Evolutionary conservation across 768 basidiomycete species (phyloP).

Genomic region (Rhodosporidiobolus sp.): DNA sequence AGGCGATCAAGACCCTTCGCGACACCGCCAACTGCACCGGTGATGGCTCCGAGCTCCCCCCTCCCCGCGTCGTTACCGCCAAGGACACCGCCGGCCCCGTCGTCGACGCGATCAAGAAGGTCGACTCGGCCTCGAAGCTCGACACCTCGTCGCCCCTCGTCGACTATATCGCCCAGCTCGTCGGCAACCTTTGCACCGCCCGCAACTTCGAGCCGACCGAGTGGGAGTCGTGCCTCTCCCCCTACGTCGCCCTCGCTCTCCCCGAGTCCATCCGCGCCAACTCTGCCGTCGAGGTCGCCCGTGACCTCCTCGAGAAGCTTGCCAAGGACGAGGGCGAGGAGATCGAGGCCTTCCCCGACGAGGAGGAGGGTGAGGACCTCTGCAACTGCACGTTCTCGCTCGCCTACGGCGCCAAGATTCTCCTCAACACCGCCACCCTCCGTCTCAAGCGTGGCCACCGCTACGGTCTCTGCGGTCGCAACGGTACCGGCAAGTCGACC

Average conservation of each 20-base stretch:
- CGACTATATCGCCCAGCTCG: slow-evolving; percentile 58
- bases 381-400: slow-evolving; percentile 94
- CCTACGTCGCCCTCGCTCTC: slow-evolving; percentile 44
- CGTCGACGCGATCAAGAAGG: slow-evolving; percentile 72
- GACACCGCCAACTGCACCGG: slow-evolving; percentile 84
- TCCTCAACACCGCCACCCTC: slow-evolving; percentile 89
- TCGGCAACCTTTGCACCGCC: slow-evolving; percentile 61
- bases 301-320: slow-evolving; percentile 64
- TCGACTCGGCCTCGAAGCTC: slow-evolving; percentile 37
- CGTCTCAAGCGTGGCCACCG: slow-evolving; percentile 84
- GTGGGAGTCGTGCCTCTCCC: slow-evolving; percentile 44
- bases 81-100: slow-evolving; percentile 65
- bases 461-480: slow-evolving; percentile 92
- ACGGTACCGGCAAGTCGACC: slow-evolving; percentile 93
- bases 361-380: slow-evolving; percentile 69
- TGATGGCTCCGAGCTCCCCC: slow-evolving; percentile 88
- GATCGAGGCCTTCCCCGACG: slow-evolving; percentile 46
- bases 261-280: slow-evolving; percentile 55
- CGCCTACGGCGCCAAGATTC: slow-evolving; percentile 62
- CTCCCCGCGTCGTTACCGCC: slow-evolving; percentile 72
- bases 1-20: slow-evolving; percentile 91
- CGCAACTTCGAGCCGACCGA: slow-evolving; percentile 49
- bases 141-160: slow-evolving; percentile 40
- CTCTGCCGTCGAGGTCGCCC: slow-evolving; percentile 67
- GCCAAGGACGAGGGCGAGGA: slow-evolving; percentile 47